Evolutionary conservation across 208 protist genomes (phyloP).

Genomic region (Leishmania mexicana): DNA sequence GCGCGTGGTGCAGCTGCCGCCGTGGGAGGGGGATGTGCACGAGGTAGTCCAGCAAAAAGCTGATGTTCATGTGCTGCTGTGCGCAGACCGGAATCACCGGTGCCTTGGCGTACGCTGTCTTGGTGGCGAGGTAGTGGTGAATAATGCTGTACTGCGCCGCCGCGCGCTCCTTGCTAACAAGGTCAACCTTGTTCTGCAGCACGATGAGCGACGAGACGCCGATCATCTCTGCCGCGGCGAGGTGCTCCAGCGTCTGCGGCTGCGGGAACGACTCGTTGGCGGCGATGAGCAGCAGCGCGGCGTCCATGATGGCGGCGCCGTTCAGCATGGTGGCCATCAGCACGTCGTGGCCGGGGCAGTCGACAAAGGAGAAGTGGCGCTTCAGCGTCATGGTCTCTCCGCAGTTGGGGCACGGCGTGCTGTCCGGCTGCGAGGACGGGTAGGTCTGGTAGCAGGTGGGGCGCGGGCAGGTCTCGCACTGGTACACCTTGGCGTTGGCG

Average conservation of each 20-base stretch:
- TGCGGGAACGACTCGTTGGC: conserved; percentile 99
- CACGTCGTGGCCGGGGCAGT: conserved; percentile 99
- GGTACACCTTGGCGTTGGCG: conserved; percentile 99
- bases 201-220: conserved; percentile 98
- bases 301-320: conserved; percentile 99
- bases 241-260: conserved; percentile 94
- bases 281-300: conserved; percentile 99
- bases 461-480: conserved; percentile 84
- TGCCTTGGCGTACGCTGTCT: conserved; percentile 81
- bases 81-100: conserved; percentile 99
- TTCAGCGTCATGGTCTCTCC: conserved; percentile 71
- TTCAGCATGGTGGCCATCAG: conserved; percentile 99
- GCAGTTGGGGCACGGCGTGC: conserved; percentile 75
- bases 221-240: conserved; percentile 99
- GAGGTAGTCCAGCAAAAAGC: conserved; percentile 98
- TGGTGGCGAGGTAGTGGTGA: conserved; percentile 80
- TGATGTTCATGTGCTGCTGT: conserved; percentile 98
- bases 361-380: conserved; percentile 99
- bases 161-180: conserved; percentile 96
- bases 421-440: conserved; percentile 90
- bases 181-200: conserved; percentile 99
- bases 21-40: conserved; percentile 97
- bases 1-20: conserved; percentile 93
- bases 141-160: conserved; percentile 97
- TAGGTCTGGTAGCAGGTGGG: conserved; percentile 95